Conservation (phyloP, 257 asterid species). For the Solanum ossicruentum region DNA sequence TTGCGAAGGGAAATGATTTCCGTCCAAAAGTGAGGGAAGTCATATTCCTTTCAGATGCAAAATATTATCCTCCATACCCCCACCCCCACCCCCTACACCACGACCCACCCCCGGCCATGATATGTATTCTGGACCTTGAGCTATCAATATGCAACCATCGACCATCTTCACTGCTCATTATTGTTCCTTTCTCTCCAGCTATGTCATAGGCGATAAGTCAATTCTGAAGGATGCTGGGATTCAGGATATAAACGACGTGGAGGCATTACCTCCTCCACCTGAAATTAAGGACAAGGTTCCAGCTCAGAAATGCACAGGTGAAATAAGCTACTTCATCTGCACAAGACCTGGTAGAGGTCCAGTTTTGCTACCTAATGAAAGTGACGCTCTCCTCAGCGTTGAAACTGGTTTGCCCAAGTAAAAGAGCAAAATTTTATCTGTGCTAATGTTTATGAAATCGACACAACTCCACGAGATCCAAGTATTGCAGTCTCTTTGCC, state of each 20-base stretch:
- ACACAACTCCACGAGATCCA: slow-evolving; percentile 3
- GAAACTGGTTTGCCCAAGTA: slow-evolving; percentile 76
- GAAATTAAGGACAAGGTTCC: slow-evolving; percentile 49
- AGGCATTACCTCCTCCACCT: slow-evolving; percentile 67
- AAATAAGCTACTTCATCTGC: slow-evolving; percentile 80
- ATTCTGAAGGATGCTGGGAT: slow-evolving; percentile 79
- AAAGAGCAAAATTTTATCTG: neutral
- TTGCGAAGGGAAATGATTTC: neutral
- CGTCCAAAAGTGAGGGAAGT: neutral
- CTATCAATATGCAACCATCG: neutral
- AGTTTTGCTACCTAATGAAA: slow-evolving; percentile 52
- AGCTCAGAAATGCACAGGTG: slow-evolving; percentile 51
- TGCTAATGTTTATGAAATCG: neutral
- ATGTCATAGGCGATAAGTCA: slow-evolving; percentile 81
- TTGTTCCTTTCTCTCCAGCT: slow-evolving; percentile 29
- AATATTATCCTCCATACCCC: neutral
- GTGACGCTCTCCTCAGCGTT: slow-evolving; percentile 58
- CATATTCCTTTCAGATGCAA: neutral
- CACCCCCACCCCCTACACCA: too few species aligned
- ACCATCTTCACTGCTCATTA: neutral
- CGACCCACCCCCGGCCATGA: neutral
- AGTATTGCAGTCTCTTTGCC: neutral
- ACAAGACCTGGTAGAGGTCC: slow-evolving; percentile 66
- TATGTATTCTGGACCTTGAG: neutral
- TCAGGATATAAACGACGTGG: slow-evolving; percentile 54